phyloP scores from a whole-genome alignment of 2,329 filamentous ascomycete genomes.

The Alternaria metachromatica region DNA sequence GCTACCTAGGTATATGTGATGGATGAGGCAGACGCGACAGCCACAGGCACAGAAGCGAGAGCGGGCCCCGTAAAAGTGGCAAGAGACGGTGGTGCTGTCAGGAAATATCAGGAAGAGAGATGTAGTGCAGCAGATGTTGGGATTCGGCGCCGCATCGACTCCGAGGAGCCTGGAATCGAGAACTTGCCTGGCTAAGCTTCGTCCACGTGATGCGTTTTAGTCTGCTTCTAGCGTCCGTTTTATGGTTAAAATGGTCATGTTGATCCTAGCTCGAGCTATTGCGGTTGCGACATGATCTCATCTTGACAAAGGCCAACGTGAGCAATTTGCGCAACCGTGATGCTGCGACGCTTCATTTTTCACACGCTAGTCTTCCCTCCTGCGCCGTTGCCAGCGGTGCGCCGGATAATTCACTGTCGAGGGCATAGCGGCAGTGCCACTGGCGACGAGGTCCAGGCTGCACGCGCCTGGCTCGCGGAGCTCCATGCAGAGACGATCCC shows the following conservation, averaged over 20 bases:
- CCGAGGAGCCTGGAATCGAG: constrained; percentile 12
- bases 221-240: constrained; percentile 4
- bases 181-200: constrained; percentile 7
- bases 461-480: constrained; percentile 63
- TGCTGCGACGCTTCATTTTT: not conserved
- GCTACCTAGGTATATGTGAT: constrained; percentile 11
- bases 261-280: constrained; percentile 15
- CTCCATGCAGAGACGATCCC: constrained; percentile 63
- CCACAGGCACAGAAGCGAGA: constrained; percentile 11
- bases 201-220: constrained; percentile 11
- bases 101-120: constrained; percentile 9
- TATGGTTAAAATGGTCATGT: constrained; percentile 14
- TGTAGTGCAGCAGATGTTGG: constrained; percentile 27
- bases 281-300: constrained; percentile 13
- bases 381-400: not conserved
- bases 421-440: constrained; percentile 10
- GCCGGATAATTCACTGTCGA: constrained; percentile 1
- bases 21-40: constrained; percentile 4
- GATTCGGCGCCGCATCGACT: constrained; percentile 13
- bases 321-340: not conserved
- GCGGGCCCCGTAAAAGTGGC: constrained; percentile 20
- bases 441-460: constrained; percentile 48
- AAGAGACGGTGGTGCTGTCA: constrained; percentile 19
- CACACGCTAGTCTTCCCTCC: not conserved
- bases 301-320: constrained; percentile 16